Evolutionary conservation across 1,284 basidiomycete species (phyloP), one percentile per base, ranked within the genome.

Genomic region (Marasmius oreades): DNA sequence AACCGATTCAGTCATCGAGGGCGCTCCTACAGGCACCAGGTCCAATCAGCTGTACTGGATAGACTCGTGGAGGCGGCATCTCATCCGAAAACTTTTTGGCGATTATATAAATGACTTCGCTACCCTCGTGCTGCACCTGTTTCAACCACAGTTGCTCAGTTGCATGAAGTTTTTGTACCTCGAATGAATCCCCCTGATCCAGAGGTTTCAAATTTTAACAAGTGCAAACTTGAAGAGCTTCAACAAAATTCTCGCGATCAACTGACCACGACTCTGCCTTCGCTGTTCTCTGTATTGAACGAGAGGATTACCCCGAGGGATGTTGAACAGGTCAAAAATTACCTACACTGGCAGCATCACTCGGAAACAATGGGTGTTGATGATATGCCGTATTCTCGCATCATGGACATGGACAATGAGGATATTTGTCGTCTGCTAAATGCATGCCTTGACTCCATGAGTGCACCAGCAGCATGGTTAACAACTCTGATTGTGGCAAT

Each of bases 111-210:
- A n/a, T n/a, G n/a, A n/a, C n/a, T n/a, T n/a, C n/a, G n/a, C n/a
- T n/a, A n/a, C n/a, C n/a, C n/a, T n/a, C n/a, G n/a, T n/a, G n/a
- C n/a, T n/a, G n/a, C n/a, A n/a, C n/a, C n/a, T n/a, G n/a, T n/a
- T n/a, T n/a, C n/a, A n/a, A n/a, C n/a, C n/a, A 5, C 31, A 5
- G 12, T 53, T 1, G 10, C n/a, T n/a, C 50, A 57, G 8, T 34
- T 57, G 7, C 26, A 26, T 20, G 5, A 26, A 6, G 50, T 43
- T 18, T 57, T 57, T 28, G 14, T 23, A 5, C 34, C 51, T 3
- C 14, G 55, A 3, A 48, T 57, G 50, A 57, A 57, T 24, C 55
- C 51, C 2, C 43, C 52, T 3, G 12, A 23, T 23, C 43, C 37
- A 8, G 2, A 8, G 3, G 33, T 36, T n/a, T n/a, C n/a, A n/a